These are phyloP conservation scores for Andrographis paniculata DNA, from an alignment of 305 asterid genomes.

Conservation along the genomic window DNA sequence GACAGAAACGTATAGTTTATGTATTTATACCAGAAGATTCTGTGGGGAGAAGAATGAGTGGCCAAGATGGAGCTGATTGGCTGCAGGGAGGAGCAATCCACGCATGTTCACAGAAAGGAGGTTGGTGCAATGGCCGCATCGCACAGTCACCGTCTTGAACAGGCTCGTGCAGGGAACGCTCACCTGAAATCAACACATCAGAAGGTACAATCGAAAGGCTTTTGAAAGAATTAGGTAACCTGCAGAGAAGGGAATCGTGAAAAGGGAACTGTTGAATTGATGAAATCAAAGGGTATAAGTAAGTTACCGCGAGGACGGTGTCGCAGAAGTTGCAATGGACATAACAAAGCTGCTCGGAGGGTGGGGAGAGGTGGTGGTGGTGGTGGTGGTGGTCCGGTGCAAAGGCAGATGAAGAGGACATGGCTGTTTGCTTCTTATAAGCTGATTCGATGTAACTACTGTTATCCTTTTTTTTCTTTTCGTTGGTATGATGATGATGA, in stretches of 20 bases:
- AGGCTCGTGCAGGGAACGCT: slow-evolving; percentile 88
- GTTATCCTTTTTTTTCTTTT: slow-evolving; percentile 1
- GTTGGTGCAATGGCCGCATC: slow-evolving; percentile 97
- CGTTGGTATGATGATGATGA: background rate
- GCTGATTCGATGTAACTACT: background rate
- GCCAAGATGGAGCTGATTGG: slow-evolving; percentile 78
- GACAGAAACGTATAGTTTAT: no score
- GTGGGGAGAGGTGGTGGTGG: slow-evolving; percentile 50
- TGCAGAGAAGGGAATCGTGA: no score
- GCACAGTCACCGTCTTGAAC: slow-evolving; percentile 92
- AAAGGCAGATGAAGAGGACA: slow-evolving; percentile 87
- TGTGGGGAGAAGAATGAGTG: slow-evolving; percentile 85
- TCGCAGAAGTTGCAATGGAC: slow-evolving; percentile 89
- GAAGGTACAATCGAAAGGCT: no score
- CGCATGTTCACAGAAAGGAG: slow-evolving; percentile 93
- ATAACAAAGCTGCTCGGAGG: slow-evolving; percentile 93
- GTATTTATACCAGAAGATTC: slow-evolving; percentile 58
- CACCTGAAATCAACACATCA: slow-evolving; percentile 36
- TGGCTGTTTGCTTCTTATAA: slow-evolving; percentile 10
- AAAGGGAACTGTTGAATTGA: no score
- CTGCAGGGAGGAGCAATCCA: slow-evolving; percentile 60
- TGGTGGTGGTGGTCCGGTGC: slow-evolving; percentile 73
- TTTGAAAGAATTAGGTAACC: no score
- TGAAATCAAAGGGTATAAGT: background rate
- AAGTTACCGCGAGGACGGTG: slow-evolving; percentile 85